Evolutionary conservation across 2,329 filamentous ascomycete genomes (phyloP), one percentile per base, ranked within the genome.

Genomic region (Orbilia ellipsospora): DNA sequence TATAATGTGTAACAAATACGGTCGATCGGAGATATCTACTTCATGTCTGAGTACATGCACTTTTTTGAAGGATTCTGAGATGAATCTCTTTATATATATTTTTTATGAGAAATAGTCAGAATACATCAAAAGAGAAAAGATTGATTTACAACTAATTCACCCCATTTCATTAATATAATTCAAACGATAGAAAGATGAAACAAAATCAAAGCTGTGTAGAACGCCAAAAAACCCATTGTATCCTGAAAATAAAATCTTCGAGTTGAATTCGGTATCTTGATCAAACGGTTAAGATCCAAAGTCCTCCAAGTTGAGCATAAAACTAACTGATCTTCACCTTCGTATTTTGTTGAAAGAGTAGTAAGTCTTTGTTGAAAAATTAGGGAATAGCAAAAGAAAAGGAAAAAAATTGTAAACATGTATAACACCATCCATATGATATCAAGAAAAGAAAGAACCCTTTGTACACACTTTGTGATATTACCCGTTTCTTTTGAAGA

Each of bases 371-470:
- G 31, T 42, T 23, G 54, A 52, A 31, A 52, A 44, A 40, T 62
- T 40, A 55, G 56, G 52, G 55, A 62, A 28, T n/a, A 42, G 16
- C 12, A 31, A 42, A 36, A 36, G 10, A 36, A 36, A 36, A 4
- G 8, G 31, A 36, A 2, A 36, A 7, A 36, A 36, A 10, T 6
- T 36, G 31, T 36, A 6, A 36, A 36, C 10, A 36, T 59, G 36
- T 59, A 36, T 59, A 59, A 67, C 70, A 74, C 72, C 72, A 59
- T 69, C 72, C 72, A 75, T 36, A 36, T 75, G 72, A 75, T 75
- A 75, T 69, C 64, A 55, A 69, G n/a, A 26, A 26, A 60, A 51
- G 15, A 54, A 36, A 66, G 60, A 52, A 61, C 36, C 72, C 72
- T 75, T 75, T 75, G 64, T 75, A 75, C 72, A 75, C 18, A 75